Evolutionary conservation across 164 flowering plant species (phyloP), one percentile per base, ranked within the genome.

Genomic region (Aristolochia californica): DNA sequence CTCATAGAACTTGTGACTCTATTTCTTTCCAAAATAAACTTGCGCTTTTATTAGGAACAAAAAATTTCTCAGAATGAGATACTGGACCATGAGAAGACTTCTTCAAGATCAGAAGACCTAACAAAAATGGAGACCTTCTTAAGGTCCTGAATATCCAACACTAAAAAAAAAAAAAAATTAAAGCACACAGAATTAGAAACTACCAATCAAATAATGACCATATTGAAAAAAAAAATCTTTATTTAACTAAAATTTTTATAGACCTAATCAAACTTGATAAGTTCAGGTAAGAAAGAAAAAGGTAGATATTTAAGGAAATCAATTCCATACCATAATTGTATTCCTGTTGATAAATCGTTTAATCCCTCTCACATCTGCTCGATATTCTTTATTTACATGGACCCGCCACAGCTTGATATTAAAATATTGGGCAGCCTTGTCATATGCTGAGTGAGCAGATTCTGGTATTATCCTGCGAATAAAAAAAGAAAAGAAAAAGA

Each of bases 381-480:
- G 80, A 63, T 78, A 93, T 55, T 89, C 85, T 73, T 80, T 78
- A 69, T 79, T 78, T 30, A 93, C 97, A 64, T 91, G 94, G 38
- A 83, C 89, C 57, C 99, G 95, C 88, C 91, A 72, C 63, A 93
- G 71, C 68, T 87, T 93, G 70, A 93, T 89, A 52, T 85, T 89
- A 58, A 89, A 93, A 72, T 93, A 93, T 62, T 93, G 95, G 49
- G 94, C 95, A 63, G 97, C 99, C 73, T 89, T 89, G 68, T 93
- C 99, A 69, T 93, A 93, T 44, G 99, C 99, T 48, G 99, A 93
- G 76, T 93, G 99, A 52, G 95, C 99, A 70, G 99, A 93, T 73
- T 74, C 95, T 43, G 99, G 85, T 70, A 93, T 87, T 62, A 93
- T 80, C 94, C 98, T 93, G 57, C 13, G 48, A 44, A 67, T 59